Conservation (phyloP, 345 rosid genomes). For the Gossypium anomalum region DNA sequence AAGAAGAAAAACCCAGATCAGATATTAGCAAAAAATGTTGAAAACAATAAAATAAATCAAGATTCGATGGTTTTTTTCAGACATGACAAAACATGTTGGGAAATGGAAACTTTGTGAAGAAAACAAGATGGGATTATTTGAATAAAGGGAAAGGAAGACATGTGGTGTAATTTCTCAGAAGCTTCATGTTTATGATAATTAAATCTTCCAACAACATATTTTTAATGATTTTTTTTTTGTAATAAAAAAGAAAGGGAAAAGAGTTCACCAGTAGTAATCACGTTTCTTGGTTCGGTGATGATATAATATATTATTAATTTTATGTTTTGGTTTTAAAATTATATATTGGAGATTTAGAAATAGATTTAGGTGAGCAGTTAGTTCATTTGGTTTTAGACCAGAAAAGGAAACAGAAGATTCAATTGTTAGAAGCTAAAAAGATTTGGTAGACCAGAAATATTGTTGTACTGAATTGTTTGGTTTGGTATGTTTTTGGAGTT, state of each 20-base stretch:
- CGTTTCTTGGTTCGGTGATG: neutral
- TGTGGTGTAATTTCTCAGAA: neutral
- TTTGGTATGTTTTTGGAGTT: neutral
- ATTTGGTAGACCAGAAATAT: neutral
- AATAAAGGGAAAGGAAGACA: neutral
- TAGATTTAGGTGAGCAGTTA: neutral
- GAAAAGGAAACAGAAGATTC: neutral
- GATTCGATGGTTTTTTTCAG: neutral
- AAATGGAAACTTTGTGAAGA: neutral
- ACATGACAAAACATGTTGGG: neutral
- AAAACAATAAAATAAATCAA: neutral
- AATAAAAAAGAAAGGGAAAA: neutral
- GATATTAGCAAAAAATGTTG: neutral
- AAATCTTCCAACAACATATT: neutral
- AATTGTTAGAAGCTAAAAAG: neutral
- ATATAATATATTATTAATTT: neutral
- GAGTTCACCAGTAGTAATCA: neutral
- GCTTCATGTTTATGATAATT: neutral
- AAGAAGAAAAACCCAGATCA: constrained; percentile 15
- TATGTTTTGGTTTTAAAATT: neutral
- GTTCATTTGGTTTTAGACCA: neutral
- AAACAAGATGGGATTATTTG: neutral
- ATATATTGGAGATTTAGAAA: neutral
- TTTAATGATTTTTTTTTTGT: neutral
- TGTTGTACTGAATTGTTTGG: neutral